Evolutionary conservation across 2,329 filamentous ascomycete species (phyloP).

Genomic region (Pyrenophora seminiperda): DNA sequence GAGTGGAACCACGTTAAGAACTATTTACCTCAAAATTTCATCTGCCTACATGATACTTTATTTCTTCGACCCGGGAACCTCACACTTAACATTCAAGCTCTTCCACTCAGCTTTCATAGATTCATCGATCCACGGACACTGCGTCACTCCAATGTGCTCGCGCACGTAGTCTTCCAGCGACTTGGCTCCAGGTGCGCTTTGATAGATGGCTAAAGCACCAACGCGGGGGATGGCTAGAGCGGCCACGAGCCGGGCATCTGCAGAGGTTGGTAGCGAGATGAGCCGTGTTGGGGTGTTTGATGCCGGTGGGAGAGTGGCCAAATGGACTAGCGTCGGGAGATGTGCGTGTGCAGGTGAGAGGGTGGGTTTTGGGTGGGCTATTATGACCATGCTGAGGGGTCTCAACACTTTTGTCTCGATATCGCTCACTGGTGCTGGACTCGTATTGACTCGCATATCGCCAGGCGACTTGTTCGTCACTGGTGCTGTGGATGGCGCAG

Average conservation of each 20-base stretch:
- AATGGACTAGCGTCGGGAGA: slow-evolving; percentile 40
- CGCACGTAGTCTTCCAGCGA: slow-evolving; percentile 63
- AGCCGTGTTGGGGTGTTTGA: slow-evolving; percentile 54
- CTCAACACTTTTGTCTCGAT: not conserved
- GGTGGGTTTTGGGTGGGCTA: slow-evolving; percentile 42
- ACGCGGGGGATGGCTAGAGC: slow-evolving; percentile 67
- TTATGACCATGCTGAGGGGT: slow-evolving; percentile 35
- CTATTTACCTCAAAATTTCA: not conserved
- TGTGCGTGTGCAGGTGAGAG: slow-evolving; percentile 43
- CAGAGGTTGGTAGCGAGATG: slow-evolving; percentile 66
- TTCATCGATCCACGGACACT: slow-evolving; percentile 63
- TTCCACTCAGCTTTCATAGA: slow-evolving; percentile 48
- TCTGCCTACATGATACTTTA: not conserved
- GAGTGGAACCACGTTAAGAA: too few relatives aligned
- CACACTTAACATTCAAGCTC: slow-evolving; percentile 48
- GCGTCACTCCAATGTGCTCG: slow-evolving; percentile 58
- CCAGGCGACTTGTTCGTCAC: not conserved
- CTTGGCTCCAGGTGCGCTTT: slow-evolving; percentile 61
- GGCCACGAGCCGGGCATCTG: slow-evolving; percentile 62
- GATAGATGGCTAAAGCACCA: slow-evolving; percentile 66
- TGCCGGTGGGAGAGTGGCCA: slow-evolving; percentile 22
- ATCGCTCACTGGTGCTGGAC: too few relatives aligned
- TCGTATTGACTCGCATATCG: too few relatives aligned
- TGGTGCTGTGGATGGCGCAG: slow-evolving; percentile 19
- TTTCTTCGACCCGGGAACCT: not conserved